Evolutionary conservation across 2,329 filamentous ascomycete species (phyloP), one percentile per base, ranked within the genome.

Genomic region (Trichothecium sympodiale): DNA sequence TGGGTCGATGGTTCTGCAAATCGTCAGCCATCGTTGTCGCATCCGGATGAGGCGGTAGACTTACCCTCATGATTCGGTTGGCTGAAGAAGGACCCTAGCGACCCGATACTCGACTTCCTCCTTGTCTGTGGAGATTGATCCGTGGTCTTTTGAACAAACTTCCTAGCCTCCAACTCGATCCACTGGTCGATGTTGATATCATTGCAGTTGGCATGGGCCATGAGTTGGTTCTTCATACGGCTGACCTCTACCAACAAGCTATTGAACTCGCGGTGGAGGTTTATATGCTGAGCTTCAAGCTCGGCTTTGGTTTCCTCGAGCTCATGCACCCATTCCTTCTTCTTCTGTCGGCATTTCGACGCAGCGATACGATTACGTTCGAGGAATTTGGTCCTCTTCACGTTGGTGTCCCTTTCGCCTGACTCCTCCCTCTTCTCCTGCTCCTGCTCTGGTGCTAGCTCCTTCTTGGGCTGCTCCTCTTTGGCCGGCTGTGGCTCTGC

Each of bases 311-410:
- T 59, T 36, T 65, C 60, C 40, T 74, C 66, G 16, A 74, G 48
- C n/a, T 65, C 60, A 10, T 55, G 55, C 16, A 69, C 62, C 61
- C 65, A 71, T 44, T 63, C 56, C 54, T 73, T 75, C 47, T 72
- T 73, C 55, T 83, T 83, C 48, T 80, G 71, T 4, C 81, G 72
- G 49, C 80, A 86, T 50, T 84, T 85, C 52, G 76, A 80, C 2
- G 82, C 81, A 0, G 82, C 81, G 3, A 81, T 60, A 8, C 81
- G 69, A 52, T 87, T 87, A 41, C 80, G 72, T 54, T 83, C 77
- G 0, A 84, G 64, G 45, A 77, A 78, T 41, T 67, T 69, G 41
- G 62, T 65, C 18, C 73, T 63, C 46, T 71, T 74, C 5, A 41
- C 29, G 7, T 50, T 50, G 2, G 57, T 53, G 8, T 65, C 60